Conservation (phyloP, 768 basidiomycete species). For the Infundibulicybe gibba region DNA sequence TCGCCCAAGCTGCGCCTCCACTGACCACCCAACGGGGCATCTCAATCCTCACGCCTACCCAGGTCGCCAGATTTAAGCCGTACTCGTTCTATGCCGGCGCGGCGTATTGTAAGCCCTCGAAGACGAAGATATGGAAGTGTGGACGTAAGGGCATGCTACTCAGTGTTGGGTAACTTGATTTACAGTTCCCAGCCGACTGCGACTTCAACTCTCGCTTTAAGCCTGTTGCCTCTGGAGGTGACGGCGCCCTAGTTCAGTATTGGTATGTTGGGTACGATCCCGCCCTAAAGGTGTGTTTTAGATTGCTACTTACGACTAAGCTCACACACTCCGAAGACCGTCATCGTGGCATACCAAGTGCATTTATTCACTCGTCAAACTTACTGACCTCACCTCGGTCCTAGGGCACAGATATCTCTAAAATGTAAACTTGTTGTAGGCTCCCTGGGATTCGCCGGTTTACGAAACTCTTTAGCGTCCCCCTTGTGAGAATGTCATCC, state of each 20-base stretch:
- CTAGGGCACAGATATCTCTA: constrained; percentile 34
- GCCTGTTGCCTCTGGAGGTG: constrained; percentile 41
- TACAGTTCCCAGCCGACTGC: constrained; percentile 27
- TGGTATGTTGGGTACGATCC: constrained; percentile 20
- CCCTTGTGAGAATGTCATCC: constrained; percentile 32
- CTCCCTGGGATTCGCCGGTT: neutral
- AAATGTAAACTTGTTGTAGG: constrained; percentile 25
- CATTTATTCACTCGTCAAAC: constrained; percentile 1
- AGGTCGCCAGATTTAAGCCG: neutral
- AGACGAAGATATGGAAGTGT: neutral
- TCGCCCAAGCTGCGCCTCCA: too few species aligned
- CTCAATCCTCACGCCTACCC: neutral
- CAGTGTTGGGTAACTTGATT: too few species aligned
- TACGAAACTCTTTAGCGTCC: constrained; percentile 18
- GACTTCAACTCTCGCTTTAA: constrained; percentile 35
- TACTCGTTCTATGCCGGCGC: neutral
- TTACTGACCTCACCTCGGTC: constrained; percentile 31
- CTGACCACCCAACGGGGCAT: too few species aligned
- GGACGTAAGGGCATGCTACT: neutral
- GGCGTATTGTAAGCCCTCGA: neutral
- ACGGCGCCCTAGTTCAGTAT: constrained; percentile 32
- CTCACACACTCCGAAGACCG: too few species aligned
- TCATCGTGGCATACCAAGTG: constrained; percentile 6
- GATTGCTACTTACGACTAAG: too few species aligned
- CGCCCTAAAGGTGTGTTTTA: too few species aligned